A percentile compares a stretch with the other conserved stretches of the same genome.
phyloP scores from a whole-genome alignment of 805 yeast species.

The Candida awuae region DNA sequence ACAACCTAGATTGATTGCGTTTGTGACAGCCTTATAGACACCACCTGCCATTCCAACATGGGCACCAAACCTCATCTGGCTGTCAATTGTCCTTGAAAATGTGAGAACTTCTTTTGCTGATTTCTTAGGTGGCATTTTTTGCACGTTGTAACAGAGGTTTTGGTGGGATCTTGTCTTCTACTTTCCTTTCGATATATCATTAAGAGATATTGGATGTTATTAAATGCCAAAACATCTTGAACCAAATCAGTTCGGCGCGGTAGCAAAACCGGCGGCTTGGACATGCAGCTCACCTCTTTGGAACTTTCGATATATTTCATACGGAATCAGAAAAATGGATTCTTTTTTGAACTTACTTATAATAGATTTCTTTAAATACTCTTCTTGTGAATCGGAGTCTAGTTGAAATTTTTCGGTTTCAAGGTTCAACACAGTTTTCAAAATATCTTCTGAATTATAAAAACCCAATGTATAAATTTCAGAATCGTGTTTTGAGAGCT shows the following conservation, averaged over 20 bases:
- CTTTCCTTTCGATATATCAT: no score
- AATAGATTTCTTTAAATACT: no score
- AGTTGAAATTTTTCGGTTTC: no score
- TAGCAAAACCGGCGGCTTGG: neutral
- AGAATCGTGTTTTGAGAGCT: neutral
- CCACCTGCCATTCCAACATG: conserved; percentile 85
- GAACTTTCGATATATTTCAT: neutral
- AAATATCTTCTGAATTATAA: neutral
- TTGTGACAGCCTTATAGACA: conserved; percentile 29
- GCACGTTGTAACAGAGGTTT: no score
- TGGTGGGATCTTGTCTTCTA: no score
- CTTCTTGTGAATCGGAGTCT: no score
- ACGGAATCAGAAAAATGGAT: no score
- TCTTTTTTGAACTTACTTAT: no score
- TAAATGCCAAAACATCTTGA: no score
- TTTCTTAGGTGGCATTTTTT: conserved; percentile 21
- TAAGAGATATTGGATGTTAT: no score
- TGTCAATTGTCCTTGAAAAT: conserved; percentile 1
- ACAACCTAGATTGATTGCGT: conserved; percentile 46
- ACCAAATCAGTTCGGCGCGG: conserved; percentile 4
- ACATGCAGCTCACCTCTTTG: neutral
- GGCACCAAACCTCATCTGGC: conserved; percentile 66
- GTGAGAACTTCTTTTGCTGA: conserved; percentile 1
- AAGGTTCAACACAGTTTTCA: neutral
- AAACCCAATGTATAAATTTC: conserved; percentile 5